These are phyloP conservation scores for Curvularia lunata DNA, from an alignment of 2,329 filamentous ascomycete genomes.

Conservation along the genomic window DNA sequence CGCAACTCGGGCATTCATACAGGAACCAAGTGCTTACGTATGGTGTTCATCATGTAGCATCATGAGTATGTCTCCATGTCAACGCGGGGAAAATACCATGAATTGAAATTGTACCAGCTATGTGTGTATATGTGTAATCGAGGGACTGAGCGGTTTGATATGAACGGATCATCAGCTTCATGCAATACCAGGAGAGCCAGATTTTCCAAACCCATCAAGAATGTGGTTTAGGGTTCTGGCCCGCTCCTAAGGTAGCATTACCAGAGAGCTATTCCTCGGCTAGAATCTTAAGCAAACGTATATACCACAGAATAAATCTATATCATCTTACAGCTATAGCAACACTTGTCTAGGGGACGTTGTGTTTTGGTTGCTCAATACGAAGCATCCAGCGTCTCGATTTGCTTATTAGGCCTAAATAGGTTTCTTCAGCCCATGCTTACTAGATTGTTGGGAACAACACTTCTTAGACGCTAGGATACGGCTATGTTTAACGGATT, in stretches of 20 bases:
- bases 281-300: neutral
- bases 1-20: constrained; percentile 8
- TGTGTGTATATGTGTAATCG: too few relatives aligned
- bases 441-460: constrained; percentile 33
- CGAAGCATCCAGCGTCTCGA: constrained; percentile 36
- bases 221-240: constrained; percentile 5
- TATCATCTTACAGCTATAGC: constrained; percentile 21
- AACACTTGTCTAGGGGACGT: constrained; percentile 27
- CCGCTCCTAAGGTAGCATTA: neutral
- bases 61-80: neutral
- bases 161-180: constrained; percentile 4
- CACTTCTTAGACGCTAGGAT: constrained; percentile 36
- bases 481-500: constrained; percentile 26
- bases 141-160: too few relatives aligned
- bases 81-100: neutral
- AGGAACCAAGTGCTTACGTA: constrained; percentile 15
- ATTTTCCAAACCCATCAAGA: neutral
- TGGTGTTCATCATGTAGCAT: constrained; percentile 6
- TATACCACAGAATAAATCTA: constrained; percentile 29
- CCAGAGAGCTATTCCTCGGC: neutral
- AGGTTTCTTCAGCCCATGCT: constrained; percentile 28
- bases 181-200: constrained; percentile 1
- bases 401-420: constrained; percentile 33
- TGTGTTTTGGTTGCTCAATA: constrained; percentile 36
- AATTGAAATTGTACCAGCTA: too few relatives aligned